These are phyloP conservation scores for Vigna nakashimae DNA, from an alignment of 306 rosid genomes.

Conservation along the genomic window DNA sequence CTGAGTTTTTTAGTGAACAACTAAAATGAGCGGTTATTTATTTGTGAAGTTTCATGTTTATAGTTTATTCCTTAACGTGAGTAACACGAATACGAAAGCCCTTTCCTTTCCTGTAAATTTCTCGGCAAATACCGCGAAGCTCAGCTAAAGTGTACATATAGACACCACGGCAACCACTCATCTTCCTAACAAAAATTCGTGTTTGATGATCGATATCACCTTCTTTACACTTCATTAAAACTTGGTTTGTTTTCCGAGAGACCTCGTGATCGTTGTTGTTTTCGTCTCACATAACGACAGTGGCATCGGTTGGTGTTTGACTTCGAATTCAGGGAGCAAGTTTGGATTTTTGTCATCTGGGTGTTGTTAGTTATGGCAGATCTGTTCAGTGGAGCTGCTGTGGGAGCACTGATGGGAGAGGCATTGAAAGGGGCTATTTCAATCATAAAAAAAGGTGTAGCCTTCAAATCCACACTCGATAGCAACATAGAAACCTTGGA, in stretches of 20 bases:
- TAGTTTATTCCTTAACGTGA: not conserved
- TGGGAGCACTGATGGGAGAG: slow-evolving; percentile 11
- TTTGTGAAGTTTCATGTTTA: too few species aligned
- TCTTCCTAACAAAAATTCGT: not conserved
- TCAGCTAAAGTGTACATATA: not conserved
- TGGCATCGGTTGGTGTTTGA: not conserved
- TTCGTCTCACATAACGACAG: not conserved
- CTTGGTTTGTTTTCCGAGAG: not conserved
- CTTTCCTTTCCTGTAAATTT: not conserved
- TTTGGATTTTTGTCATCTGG: slow-evolving; percentile 2
- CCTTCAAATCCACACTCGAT: not conserved
- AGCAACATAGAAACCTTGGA: slow-evolving; percentile 33
- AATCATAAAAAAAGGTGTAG: slow-evolving; percentile 28
- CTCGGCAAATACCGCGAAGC: not conserved
- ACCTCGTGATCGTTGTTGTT: not conserved
- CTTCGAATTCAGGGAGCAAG: not conserved
- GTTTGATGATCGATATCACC: not conserved
- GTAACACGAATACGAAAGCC: not conserved
- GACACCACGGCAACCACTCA: not conserved
- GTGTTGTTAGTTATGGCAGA: not conserved
- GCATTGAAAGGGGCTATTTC: not conserved
- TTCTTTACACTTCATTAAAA: not conserved
- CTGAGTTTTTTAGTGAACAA: too few species aligned
- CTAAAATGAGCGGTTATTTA: not conserved
- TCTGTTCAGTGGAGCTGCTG: slow-evolving; percentile 7